These are phyloP conservation scores for Eutypa lata DNA, from an alignment of 2,329 filamentous ascomycete genomes.

Conservation along the genomic window DNA sequence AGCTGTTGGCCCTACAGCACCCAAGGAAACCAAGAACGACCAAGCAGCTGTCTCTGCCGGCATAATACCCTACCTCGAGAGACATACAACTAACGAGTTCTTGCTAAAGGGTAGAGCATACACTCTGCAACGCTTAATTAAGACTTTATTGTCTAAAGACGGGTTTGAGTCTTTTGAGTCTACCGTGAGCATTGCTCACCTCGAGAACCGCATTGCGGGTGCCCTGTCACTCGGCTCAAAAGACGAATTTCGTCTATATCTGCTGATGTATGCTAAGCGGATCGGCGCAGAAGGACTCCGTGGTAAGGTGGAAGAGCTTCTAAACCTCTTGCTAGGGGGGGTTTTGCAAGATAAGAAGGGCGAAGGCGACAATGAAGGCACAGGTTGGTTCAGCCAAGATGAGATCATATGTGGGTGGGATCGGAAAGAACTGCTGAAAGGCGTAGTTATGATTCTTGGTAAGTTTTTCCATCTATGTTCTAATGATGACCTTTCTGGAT, in stretches of 20 bases:
- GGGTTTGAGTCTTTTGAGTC: slow-evolving; percentile 92
- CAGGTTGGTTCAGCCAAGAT: slow-evolving; percentile 63
- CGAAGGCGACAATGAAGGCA: slow-evolving; percentile 42
- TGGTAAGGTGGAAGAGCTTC: slow-evolving; percentile 87
- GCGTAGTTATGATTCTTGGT: slow-evolving; percentile 91
- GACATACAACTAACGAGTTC: slow-evolving; percentile 91
- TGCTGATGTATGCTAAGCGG: slow-evolving; percentile 98
- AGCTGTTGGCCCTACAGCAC: slow-evolving; percentile 56
- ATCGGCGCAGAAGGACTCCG: slow-evolving; percentile 85
- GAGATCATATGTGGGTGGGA: slow-evolving; percentile 88
- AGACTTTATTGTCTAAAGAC: slow-evolving; percentile 80
- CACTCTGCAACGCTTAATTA: slow-evolving; percentile 86
- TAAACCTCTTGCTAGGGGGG: slow-evolving; percentile 77
- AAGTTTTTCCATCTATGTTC: slow-evolving; percentile 34
- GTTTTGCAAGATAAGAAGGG: slow-evolving; percentile 56
- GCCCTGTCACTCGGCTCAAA: slow-evolving; percentile 79
- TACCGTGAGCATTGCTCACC: slow-evolving; percentile 85
- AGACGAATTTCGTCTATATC: slow-evolving; percentile 89
- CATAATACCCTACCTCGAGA: slow-evolving; percentile 88
- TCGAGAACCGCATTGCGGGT: slow-evolving; percentile 91
- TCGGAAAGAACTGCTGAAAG: slow-evolving; percentile 80
- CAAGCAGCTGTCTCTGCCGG: slow-evolving; percentile 74
- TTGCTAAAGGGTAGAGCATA: slow-evolving; percentile 89
- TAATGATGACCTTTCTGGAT: not conserved
- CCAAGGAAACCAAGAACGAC: slow-evolving; percentile 43